Conservation (phyloP, 2,329 filamentous ascomycete genomes). For the Huntiella savannae region DNA sequence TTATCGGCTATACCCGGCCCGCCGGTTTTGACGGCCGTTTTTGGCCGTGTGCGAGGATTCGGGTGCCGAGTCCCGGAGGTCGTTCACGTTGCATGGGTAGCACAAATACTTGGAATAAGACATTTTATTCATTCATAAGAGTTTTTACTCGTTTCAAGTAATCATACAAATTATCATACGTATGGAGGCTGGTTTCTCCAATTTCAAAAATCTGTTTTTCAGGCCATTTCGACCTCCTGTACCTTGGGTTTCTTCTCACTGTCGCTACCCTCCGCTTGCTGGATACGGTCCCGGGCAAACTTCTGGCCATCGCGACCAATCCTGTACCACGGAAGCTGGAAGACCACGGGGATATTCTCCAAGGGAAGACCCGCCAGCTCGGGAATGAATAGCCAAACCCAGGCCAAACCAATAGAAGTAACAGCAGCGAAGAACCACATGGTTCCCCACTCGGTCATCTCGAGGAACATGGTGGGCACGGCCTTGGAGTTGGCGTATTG, state of each 20-base stretch:
- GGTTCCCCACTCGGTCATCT: conserved; percentile 42
- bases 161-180: neutral
- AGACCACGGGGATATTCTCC: conserved; percentile 54
- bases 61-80: neutral
- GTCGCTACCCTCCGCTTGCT: conserved; percentile 2
- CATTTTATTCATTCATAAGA: neutral
- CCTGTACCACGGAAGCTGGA: conserved; percentile 53
- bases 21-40: no score
- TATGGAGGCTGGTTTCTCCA: neutral
- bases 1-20: no score
- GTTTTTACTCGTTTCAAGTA: neutral
- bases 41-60: no score
- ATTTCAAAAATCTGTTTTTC: neutral
- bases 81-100: neutral
- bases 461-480: conserved; percentile 56
- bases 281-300: conserved; percentile 26
- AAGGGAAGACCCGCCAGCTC: conserved; percentile 49
- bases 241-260: neutral
- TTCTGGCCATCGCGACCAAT: conserved; percentile 42
- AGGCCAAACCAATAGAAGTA: conserved; percentile 46
- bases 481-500: conserved; percentile 62
- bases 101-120: neutral
- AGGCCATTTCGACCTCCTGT: conserved; percentile 3
- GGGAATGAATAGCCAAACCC: conserved; percentile 55
- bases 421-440: conserved; percentile 60